These are phyloP conservation scores for Naganishia sp. DNA, from an alignment of 1,284 basidiomycete genomes.

Conservation along the genomic window DNA sequence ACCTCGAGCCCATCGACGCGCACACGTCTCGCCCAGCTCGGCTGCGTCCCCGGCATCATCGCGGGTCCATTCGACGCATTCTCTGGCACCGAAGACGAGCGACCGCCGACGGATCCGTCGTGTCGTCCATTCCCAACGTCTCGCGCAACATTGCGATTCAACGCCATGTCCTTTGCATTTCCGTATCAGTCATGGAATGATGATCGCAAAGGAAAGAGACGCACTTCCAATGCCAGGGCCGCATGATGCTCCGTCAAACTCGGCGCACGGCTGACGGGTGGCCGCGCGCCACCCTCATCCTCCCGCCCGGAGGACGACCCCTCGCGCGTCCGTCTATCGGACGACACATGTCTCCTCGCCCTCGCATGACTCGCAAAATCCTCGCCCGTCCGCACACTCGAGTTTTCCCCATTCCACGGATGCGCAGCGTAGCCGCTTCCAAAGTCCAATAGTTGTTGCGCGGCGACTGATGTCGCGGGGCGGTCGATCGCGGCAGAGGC, in stretches of 20 bases:
- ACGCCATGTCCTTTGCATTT: constrained; percentile 10
- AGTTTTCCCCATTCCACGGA: background rate
- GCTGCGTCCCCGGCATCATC: constrained; percentile 21
- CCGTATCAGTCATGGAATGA: too few species aligned
- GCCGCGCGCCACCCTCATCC: background rate
- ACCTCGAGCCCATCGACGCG: constrained; percentile 6
- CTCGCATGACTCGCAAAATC: background rate
- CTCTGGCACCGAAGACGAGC: background rate
- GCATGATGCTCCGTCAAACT: constrained; percentile 29
- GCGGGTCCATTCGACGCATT: background rate
- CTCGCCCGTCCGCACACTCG: background rate
- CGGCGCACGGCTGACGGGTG: constrained; percentile 14
- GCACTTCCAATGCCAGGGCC: constrained; percentile 23
- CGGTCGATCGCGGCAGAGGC: too few species aligned
- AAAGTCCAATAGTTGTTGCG: constrained; percentile 6
- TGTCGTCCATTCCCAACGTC: background rate
- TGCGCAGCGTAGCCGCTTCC: background rate
- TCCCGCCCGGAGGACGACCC: background rate
- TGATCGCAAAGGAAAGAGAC: too few species aligned
- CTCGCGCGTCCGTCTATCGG: background rate
- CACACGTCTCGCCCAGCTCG: constrained; percentile 15
- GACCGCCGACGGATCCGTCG: background rate
- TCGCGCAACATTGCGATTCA: constrained; percentile 19
- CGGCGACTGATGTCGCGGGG: background rate
- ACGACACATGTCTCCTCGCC: too few species aligned